phyloP scores from a whole-genome alignment of 148 eudicot genomes.

The Agrostemma githago region DNA sequence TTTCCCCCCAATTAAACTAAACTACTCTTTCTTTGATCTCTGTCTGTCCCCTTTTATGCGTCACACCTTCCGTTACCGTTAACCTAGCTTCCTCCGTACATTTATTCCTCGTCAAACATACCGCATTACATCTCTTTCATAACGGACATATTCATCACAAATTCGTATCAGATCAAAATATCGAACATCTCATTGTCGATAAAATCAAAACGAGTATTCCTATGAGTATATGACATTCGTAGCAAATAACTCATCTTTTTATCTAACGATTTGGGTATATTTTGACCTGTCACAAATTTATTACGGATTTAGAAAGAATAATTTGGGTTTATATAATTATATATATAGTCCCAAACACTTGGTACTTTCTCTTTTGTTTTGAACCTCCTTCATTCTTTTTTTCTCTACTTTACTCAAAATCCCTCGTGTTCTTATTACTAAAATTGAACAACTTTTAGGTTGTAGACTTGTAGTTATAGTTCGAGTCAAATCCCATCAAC shows the following conservation, averaged over 20 bases:
- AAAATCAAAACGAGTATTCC: no score
- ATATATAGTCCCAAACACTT: constrained; percentile 14
- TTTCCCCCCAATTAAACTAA: no score
- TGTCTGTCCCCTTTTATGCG: background rate
- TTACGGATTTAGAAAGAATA: no score
- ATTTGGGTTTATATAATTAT: no score
- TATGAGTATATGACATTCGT: no score
- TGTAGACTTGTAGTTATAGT: no score
- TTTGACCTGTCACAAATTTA: no score
- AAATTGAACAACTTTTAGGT: background rate
- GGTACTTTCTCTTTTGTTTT: constrained; percentile 8
- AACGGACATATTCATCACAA: background rate
- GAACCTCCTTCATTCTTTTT: constrained; percentile 6
- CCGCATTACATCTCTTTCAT: background rate
- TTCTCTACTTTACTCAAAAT: background rate
- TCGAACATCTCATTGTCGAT: no score
- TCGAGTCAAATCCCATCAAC: background rate
- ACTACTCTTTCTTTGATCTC: background rate
- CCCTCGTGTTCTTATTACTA: background rate
- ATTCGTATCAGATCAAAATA: no score
- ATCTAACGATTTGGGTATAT: no score
- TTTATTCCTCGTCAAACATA: constrained; percentile 2
- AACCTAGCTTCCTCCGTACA: background rate
- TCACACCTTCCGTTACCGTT: constrained; percentile 14
- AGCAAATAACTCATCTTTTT: no score